phyloP scores from a whole-genome alignment of 2,329 filamentous ascomycete genomes.

The Emydomyces testavorans region DNA sequence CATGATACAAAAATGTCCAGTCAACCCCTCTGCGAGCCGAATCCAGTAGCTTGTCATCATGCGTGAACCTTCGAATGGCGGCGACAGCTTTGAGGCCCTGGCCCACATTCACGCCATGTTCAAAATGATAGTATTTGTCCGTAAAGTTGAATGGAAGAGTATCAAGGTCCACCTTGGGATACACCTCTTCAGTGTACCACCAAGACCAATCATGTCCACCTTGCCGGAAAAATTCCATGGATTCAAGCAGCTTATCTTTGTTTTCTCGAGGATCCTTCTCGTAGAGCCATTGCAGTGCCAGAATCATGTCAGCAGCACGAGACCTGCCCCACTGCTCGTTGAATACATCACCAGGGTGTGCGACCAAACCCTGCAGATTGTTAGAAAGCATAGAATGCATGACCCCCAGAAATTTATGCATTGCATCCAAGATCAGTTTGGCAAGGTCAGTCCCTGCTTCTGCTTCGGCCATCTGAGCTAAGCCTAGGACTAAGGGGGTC shows the following conservation, averaged over 20 bases:
- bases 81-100: conserved; percentile 39
- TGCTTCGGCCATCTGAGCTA: conserved; percentile 40
- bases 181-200: conserved; percentile 31
- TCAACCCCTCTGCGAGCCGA: conserved; percentile 36
- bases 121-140: conserved; percentile 29
- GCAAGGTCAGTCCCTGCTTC: conserved; percentile 33
- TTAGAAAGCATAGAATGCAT: conserved; percentile 46
- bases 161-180: conserved; percentile 30
- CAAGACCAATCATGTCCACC: conserved; percentile 33
- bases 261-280: conserved; percentile 35
- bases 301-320: conserved; percentile 36
- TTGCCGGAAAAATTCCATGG: conserved; percentile 34
- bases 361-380: conserved; percentile 42
- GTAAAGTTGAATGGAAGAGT: conserved; percentile 25
- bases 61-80: conserved; percentile 37
- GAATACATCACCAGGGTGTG: conserved; percentile 35
- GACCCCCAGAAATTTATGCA: conserved; percentile 42
- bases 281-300: conserved; percentile 40
- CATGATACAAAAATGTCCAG: conserved; percentile 41
- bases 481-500: conserved; percentile 41
- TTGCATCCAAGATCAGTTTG: conserved; percentile 37
- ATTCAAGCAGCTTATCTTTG: conserved; percentile 29
- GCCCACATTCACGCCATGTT: conserved; percentile 40
- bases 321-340: conserved; percentile 33
- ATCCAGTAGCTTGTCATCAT: conserved; percentile 34